Evolutionary conservation across 2,329 filamentous ascomycete genomes (phyloP).

Genomic region (Leptographium flavum): DNA sequence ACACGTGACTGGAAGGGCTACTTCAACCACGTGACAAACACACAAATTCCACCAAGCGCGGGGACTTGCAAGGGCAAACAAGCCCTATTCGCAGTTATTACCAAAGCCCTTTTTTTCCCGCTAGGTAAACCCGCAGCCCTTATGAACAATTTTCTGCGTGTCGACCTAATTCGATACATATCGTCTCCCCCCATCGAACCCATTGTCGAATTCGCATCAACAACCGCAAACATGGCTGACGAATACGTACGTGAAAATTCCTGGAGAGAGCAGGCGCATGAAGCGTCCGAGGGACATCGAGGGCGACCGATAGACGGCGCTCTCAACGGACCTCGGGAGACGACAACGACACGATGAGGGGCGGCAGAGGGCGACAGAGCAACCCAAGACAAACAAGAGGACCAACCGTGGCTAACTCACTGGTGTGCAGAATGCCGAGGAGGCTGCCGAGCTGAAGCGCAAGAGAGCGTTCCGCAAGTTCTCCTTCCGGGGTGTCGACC

Average conservation of each 20-base stretch:
- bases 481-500: constrained; percentile 97
- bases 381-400: too few relatives aligned
- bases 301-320: too few relatives aligned
- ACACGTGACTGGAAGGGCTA: neutral
- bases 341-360: neutral
- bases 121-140: neutral
- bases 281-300: too few relatives aligned
- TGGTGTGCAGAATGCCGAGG: constrained; percentile 68
- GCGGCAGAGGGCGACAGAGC: neutral
- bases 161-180: constrained; percentile 6
- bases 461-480: constrained; percentile 99
- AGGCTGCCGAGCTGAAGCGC: constrained; percentile 99
- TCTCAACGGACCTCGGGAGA: too few relatives aligned
- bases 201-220: constrained; percentile 13
- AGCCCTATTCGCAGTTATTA: constrained; percentile 6
- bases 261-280: neutral
- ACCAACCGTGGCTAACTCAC: neutral
- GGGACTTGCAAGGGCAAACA: constrained; percentile 13
- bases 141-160: constrained; percentile 4
- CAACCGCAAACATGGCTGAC: constrained; percentile 64
- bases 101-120: constrained; percentile 1
- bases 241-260: constrained; percentile 17
- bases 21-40: neutral
- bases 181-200: constrained; percentile 11
- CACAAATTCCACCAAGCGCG: neutral